Conservation (phyloP, 495 filamentous ascomycete genomes). For the Hyaloscypha variabilis region DNA sequence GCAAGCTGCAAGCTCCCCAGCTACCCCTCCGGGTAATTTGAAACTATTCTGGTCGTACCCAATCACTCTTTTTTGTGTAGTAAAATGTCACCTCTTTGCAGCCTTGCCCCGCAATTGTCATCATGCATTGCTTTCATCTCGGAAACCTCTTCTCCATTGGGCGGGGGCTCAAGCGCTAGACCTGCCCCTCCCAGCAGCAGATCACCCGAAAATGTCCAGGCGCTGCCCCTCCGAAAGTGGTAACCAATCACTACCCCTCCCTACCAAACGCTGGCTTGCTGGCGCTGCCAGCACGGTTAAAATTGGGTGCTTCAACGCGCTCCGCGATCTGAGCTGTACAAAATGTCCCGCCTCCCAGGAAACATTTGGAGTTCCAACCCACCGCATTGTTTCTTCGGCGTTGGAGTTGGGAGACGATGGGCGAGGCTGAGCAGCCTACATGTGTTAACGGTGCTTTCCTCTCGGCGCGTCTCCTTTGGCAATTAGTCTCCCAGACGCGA, state of each 20-base stretch:
- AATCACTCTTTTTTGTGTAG: background rate
- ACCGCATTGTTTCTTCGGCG: background rate
- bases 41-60: background rate
- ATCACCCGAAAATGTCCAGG: conserved; percentile 1
- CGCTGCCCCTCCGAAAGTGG: background rate
- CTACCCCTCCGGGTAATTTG: background rate
- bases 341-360: background rate
- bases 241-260: conserved; percentile 2
- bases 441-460: background rate
- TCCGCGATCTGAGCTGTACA: background rate
- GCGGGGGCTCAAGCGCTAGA: background rate
- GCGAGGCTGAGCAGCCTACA: background rate
- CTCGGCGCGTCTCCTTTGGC: conserved; percentile 3
- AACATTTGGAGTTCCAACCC: background rate
- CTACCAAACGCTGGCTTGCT: background rate
- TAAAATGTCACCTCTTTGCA: background rate
- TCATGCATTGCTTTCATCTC: conserved; percentile 2
- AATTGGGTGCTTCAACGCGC: background rate
- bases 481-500: background rate
- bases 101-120: background rate
- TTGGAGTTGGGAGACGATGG: conserved; percentile 1
- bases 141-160: background rate
- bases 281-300: background rate
- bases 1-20: background rate
- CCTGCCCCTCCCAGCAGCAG: background rate